These are phyloP conservation scores for Lepiota brunneoincarnata DNA, from an alignment of 768 basidiomycete genomes.

Conservation along the genomic window DNA sequence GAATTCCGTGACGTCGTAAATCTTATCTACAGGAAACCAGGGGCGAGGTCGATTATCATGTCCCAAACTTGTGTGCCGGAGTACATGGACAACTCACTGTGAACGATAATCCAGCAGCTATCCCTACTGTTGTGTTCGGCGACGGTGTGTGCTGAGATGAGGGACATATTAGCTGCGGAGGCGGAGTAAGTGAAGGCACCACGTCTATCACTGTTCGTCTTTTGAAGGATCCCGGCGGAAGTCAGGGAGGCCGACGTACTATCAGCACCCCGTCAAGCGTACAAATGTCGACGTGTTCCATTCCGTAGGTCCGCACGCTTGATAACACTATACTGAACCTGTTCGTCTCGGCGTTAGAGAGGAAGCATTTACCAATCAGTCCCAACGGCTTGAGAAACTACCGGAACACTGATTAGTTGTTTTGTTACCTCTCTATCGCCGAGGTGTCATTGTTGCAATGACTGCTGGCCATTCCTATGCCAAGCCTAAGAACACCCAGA, in stretches of 20 bases:
- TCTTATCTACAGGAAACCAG: constrained; percentile 44
- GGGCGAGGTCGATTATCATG: no score
- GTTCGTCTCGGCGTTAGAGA: constrained; percentile 8
- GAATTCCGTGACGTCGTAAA: constrained; percentile 79
- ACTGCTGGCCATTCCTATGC: background rate
- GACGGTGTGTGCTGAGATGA: constrained; percentile 15
- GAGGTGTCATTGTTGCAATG: no score
- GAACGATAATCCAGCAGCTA: constrained; percentile 67
- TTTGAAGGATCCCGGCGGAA: constrained; percentile 9
- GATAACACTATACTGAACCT: background rate
- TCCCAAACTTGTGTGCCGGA: no score
- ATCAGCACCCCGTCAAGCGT: background rate
- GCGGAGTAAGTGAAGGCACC: background rate
- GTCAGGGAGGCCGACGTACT: constrained; percentile 5
- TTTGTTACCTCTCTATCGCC: no score
- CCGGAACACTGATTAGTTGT: no score
- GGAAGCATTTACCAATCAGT: background rate
- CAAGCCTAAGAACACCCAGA: background rate
- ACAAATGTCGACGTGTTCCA: background rate
- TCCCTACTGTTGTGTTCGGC: constrained; percentile 29
- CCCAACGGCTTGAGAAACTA: no score
- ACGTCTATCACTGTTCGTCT: background rate
- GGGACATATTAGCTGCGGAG: background rate
- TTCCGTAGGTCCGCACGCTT: constrained; percentile 5
- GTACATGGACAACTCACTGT: constrained; percentile 42